Evolutionary conservation across 345 rosid species (phyloP).

Genomic region (Gossypium raimondii): DNA sequence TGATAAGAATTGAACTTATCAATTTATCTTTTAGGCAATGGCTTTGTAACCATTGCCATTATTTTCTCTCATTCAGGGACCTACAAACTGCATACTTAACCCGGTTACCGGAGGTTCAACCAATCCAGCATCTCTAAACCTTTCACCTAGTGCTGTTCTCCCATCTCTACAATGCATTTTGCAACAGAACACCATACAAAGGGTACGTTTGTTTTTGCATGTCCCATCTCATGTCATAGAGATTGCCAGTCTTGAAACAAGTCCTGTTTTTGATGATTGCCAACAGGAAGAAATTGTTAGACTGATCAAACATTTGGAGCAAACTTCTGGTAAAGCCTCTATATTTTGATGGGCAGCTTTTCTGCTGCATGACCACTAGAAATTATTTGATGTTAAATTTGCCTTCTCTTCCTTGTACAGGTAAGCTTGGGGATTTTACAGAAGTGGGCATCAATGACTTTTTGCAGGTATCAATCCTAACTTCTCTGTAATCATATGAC

Average conservation of each 20-base stretch:
- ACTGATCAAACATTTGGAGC: constrained; percentile 76
- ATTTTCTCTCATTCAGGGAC: constrained; percentile 50
- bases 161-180: constrained; percentile 76
- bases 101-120: constrained; percentile 45
- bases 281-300: constrained; percentile 89
- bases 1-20: constrained; percentile 28
- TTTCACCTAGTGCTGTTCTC: constrained; percentile 44
- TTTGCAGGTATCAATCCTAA: constrained; percentile 44
- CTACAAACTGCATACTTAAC: constrained; percentile 42
- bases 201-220: constrained; percentile 43
- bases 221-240: neutral
- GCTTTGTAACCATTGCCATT: constrained; percentile 32
- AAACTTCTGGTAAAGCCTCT: constrained; percentile 58
- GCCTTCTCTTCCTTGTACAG: constrained; percentile 35
- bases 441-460: constrained; percentile 54
- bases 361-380: neutral
- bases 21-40: constrained; percentile 34
- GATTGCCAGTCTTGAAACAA: neutral
- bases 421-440: constrained; percentile 54
- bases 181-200: constrained; percentile 76
- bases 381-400: constrained; percentile 13
- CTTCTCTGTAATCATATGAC: neutral
- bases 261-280: constrained; percentile 18
- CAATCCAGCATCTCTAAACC: constrained; percentile 44
- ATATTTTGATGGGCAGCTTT: constrained; percentile 12